Evolutionary conservation across 129 eudicot species (phyloP), one percentile per base, ranked within the genome.

Genomic region (Dittrichia graveolens): DNA sequence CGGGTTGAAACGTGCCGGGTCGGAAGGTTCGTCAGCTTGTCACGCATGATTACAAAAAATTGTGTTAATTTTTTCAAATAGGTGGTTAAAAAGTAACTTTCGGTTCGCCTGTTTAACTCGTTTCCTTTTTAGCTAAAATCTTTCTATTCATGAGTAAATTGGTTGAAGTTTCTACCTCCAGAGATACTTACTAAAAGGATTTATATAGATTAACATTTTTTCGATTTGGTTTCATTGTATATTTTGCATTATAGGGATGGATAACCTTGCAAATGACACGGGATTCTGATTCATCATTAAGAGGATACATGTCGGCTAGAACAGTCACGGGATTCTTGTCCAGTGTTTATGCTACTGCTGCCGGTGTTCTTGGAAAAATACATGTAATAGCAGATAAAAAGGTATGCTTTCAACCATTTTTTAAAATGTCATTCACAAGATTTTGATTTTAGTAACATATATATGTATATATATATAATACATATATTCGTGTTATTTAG

Each of bases 341-440:
- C 15, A 91, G 88, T 83, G 96, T 93, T 40, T 89, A 93, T 85
- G 50, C 91, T 42, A 15, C 88, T 19, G 98, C 98, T 69, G 98
- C 98, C 54, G 96, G 85, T 81, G 90, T 78, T 78, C 82, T 93
- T 18, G 98, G 98, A 57, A 93, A 93, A 76, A 87, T 93, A 63
- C 92, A 89, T 48, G 57, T 87, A 31, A 87, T 93, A 73, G 98
- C 92, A 34, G 95, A 93, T 79, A 87, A 82, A 73, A 73, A 69
- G 86, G 98, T 93, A 46, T 16, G 61, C 73, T 9, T 41, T 9
- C 24, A 60, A 48, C 5, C 8, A 14, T 34, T 76, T 9, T 40
- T 42, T 49, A 43, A 61, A 16, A 10, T 62, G 24, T 46, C 61
- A 24, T 56, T 50, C 46, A 38, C 63, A 1, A 16, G 53, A 46